Evolutionary conservation across 2,329 filamentous ascomycete genomes (phyloP).

Genomic region (Aureobasidium sp.): DNA sequence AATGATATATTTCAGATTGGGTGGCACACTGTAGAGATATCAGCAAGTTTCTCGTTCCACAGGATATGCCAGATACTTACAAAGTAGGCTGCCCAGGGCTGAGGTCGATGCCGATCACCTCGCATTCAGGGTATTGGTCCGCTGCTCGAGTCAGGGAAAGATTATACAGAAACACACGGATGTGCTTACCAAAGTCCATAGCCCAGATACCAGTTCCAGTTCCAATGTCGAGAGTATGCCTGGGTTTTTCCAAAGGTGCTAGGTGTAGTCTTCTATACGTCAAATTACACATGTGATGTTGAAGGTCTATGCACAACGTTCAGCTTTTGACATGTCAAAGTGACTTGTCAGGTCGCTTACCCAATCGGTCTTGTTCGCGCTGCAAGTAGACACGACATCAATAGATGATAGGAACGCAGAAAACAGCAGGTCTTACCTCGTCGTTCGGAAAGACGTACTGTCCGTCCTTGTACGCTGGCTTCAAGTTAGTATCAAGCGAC

Average conservation of each 20-base stretch:
- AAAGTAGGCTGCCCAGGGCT: constrained; percentile 41
- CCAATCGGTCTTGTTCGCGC: constrained; percentile 29
- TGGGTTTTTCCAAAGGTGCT: constrained; percentile 35
- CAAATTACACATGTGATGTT: constrained; percentile 41
- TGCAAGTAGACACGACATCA: constrained; percentile 9
- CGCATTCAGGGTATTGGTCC: constrained; percentile 32
- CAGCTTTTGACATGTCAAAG: background rate
- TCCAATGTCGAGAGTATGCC: constrained; percentile 41
- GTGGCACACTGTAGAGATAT: constrained; percentile 36
- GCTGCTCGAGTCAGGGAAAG: constrained; percentile 20
- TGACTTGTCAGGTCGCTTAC: background rate
- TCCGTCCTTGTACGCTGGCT: constrained; percentile 29
- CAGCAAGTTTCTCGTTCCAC: background rate
- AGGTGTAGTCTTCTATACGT: constrained; percentile 38
- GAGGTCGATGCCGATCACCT: constrained; percentile 40
- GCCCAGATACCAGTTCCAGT: constrained; percentile 51
- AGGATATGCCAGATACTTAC: constrained; percentile 16
- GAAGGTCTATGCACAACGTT: constrained; percentile 21
- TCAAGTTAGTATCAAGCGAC: background rate
- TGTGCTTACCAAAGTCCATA: constrained; percentile 37
- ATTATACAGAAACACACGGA: background rate
- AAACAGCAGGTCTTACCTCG: constrained; percentile 20
- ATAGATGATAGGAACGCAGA: background rate
- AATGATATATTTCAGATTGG: constrained; percentile 53
- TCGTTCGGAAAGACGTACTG: constrained; percentile 35